Percentiles rank a stretch among this genome's conserved stretches.
Conservation (phyloP, 2,329 filamentous ascomycete species). For the Pseudocercospora macadamiae region DNA sequence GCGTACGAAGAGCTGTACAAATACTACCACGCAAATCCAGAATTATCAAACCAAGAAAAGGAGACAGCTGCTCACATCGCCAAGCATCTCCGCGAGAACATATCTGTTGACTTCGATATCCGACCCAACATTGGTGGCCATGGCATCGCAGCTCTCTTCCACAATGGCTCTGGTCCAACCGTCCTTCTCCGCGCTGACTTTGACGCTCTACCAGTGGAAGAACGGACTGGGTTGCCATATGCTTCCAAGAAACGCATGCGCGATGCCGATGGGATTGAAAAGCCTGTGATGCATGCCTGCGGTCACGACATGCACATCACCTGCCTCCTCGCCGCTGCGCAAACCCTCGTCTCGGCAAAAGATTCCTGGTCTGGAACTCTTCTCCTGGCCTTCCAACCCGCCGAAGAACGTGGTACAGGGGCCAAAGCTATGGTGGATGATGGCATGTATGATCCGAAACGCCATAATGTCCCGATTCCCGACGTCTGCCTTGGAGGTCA, state of each 20-base stretch:
- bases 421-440: constrained; percentile 66
- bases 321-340: constrained; percentile 58
- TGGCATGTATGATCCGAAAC: constrained; percentile 53
- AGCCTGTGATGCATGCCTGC: constrained; percentile 69
- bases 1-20: constrained; percentile 61
- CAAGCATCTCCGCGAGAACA: constrained; percentile 41
- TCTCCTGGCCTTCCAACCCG: constrained; percentile 67
- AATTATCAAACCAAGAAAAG: constrained; percentile 61
- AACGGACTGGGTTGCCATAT: constrained; percentile 59
- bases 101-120: constrained; percentile 47
- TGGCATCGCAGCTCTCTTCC: constrained; percentile 60
- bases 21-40: constrained; percentile 61
- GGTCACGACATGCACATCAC: constrained; percentile 70
- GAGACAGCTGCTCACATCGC: constrained; percentile 55
- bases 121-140: constrained; percentile 60
- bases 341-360: constrained; percentile 51
- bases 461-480: constrained; percentile 54
- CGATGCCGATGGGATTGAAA: constrained; percentile 49
- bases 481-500: constrained; percentile 62
- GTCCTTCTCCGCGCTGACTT: constrained; percentile 65
- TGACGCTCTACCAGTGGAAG: constrained; percentile 62
- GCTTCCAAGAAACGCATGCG: constrained; percentile 53
- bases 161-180: constrained; percentile 58
- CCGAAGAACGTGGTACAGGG: constrained; percentile 66
- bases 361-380: constrained; percentile 64